Base-by-base conservation (phyloP, 768 basidiomycete genomes). In the Lentinula sp. region DNA sequence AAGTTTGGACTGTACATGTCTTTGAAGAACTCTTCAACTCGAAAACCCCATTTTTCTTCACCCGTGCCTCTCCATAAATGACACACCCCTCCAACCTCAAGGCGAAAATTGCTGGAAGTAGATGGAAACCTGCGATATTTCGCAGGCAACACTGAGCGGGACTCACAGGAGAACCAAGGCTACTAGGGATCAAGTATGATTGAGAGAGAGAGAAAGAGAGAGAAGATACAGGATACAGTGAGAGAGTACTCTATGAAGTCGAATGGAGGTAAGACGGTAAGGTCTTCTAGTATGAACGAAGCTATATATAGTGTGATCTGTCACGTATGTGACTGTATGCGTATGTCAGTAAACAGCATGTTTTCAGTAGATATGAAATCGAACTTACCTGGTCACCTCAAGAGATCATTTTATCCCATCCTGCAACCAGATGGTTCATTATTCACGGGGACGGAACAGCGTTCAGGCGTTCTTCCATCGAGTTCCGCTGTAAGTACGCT, bases 391-490 rank as follows among this genome's bases (percentile, higher is more conserved):
- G 46, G 48, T 23, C n/a, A 10, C 58, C 48, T 28, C 58, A 50
- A 23, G 48, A 59, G 12, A 23, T 39, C 3, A 59, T 59, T 37
- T 12, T 36, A 13, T 50, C 58, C 1, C 46, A 59, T 37, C 48
- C 58, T 28, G 46, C 15, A 5, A 50, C 58, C 1, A 36, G n/a
- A 8, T 59, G 58, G 58, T 59, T 59, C 35, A 49, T 59, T 1
- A 49, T 45, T 33, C 57, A 59, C 18, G 46, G 57, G 57, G 57
- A n/a, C 50, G 48, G 58, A 59, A 59, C 32, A 49, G 58, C 20
- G 39, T 50, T 28, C 33, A 49, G 20, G 46, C 48, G 23, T 37
- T 59, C 6, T 12, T 50, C 20, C 10, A 48, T 48, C 58, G 48
- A 3, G 46, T 59, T 46, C 58, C 58, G 15, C 16, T 49, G 58